Base-by-base conservation (phyloP, 2,329 filamentous ascomycete genomes). In the Xylaria sp. region DNA sequence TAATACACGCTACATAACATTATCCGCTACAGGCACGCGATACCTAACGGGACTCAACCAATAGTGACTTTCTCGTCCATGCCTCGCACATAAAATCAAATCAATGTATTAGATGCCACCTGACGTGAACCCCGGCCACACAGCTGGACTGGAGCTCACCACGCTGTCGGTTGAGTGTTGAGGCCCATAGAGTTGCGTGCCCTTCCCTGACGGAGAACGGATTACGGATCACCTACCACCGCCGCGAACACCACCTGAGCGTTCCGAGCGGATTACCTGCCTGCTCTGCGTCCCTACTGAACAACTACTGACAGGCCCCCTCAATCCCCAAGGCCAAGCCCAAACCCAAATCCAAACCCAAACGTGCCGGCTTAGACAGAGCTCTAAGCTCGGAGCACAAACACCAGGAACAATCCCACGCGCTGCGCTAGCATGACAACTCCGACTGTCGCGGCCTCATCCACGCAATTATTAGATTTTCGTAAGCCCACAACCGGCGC, bases 401-500 rank as follows among this genome's bases (percentile, higher is more conserved):
- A 23, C 46, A 48, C 46, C 3, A 13, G 46, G 16, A 11, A 55
- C 23, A 51, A 19, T 58, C 34, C 55, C 47, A 55, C 60, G 59
- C 57, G 37, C 23, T 63, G 58, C 58, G 60, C 58, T 62, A 64
- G 63, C 58, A 65, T 66, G 67, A 70, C 67, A 64, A 69, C 69
- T 66, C 70, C 67, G 67, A 70, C 67, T 61, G 62, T 67, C 63
- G 60, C 67, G 57, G 62, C 68, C 23, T 23, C 23, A 59, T 68
- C 69, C 59, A 71, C 65, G 58, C 69, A 67, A 57, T 61, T 70
- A 57, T 61, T 70, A 67, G 68, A 71, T 69, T 71, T 70, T 67
- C 67, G 68, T 70, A 69, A 71, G 69, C 69, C 69, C 65, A 63
- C 68, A 58, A 63, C 60, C 70, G 71, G 62, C 66, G 69, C 64